phyloP scores from a whole-genome alignment of 139 green algal species.

The Coelastrella sp. region DNA sequence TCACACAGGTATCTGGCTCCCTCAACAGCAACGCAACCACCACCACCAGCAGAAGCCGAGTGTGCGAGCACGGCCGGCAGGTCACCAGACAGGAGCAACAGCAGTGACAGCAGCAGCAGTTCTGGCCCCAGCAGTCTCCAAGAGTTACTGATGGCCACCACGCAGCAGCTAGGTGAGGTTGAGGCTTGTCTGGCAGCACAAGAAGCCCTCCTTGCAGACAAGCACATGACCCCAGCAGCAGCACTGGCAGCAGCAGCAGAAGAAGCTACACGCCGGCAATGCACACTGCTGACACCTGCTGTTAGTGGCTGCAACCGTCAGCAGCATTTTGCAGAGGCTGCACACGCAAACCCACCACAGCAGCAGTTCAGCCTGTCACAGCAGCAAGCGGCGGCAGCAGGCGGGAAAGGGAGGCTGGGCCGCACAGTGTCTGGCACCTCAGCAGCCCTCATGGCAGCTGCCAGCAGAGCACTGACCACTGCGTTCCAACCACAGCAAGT shows the following conservation, averaged over 20 bases:
- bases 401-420: neutral
- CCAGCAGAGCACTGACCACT: neutral
- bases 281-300: neutral
- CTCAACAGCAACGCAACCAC: no score
- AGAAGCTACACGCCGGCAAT: neutral
- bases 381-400: neutral
- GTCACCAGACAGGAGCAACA: neutral
- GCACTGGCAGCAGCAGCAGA: slow-evolving; percentile 22
- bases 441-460: neutral
- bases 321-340: neutral
- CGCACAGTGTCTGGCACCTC: neutral
- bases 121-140: neutral
- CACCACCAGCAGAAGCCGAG: no score
- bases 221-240: neutral
- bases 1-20: no score
- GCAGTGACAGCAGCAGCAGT: neutral
- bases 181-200: slow-evolving; percentile 35
- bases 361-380: neutral
- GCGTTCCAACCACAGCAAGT: neutral
- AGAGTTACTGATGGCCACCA: slow-evolving; percentile 5
- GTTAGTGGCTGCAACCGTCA: neutral
- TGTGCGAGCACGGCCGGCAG: neutral
- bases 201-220: slow-evolving; percentile 15
- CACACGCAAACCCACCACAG: no score
- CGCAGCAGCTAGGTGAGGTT: slow-evolving; percentile 13